These are phyloP conservation scores for Thecaphora frezii DNA, from an alignment of 1,284 basidiomycete genomes.

Conservation along the genomic window DNA sequence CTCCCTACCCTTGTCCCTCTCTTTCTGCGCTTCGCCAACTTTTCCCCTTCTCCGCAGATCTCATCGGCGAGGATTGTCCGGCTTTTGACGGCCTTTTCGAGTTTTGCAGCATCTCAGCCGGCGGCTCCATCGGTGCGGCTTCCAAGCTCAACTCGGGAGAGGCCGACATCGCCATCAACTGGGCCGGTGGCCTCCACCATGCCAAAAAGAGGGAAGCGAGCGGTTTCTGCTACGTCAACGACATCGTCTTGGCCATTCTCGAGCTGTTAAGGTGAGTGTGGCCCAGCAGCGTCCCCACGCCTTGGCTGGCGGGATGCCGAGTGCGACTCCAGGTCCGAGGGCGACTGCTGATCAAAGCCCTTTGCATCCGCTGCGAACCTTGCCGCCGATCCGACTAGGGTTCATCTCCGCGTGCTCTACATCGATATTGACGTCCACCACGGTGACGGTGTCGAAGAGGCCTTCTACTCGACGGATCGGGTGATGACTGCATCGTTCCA, in stretches of 20 bases:
- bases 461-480: slow-evolving; percentile 94
- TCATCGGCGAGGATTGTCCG: slow-evolving; percentile 85
- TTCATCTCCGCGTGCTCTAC: slow-evolving; percentile 83
- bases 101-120: slow-evolving; percentile 93
- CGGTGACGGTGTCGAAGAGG: slow-evolving; percentile 97
- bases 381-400: slow-evolving; percentile 43
- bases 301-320: no score
- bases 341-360: no score
- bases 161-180: slow-evolving; percentile 91
- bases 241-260: slow-evolving; percentile 61
- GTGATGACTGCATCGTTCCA: slow-evolving; percentile 97
- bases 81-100: slow-evolving; percentile 95
- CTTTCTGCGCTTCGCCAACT: no score
- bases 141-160: slow-evolving; percentile 77
- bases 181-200: slow-evolving; percentile 96
- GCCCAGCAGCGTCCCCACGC: no score
- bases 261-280: slow-evolving; percentile 43
- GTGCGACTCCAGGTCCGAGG: no score
- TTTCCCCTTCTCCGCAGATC: slow-evolving; percentile 14
- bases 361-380: neutral
- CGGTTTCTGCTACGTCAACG: slow-evolving; percentile 97
- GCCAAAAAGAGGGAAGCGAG: slow-evolving; percentile 96
- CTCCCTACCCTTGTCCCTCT: neutral
- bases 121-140: slow-evolving; percentile 79
- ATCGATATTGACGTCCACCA: slow-evolving; percentile 98